Evolutionary conservation across 2,329 filamentous ascomycete species (phyloP).

Genomic region (Emergomyces pasteurianus): DNA sequence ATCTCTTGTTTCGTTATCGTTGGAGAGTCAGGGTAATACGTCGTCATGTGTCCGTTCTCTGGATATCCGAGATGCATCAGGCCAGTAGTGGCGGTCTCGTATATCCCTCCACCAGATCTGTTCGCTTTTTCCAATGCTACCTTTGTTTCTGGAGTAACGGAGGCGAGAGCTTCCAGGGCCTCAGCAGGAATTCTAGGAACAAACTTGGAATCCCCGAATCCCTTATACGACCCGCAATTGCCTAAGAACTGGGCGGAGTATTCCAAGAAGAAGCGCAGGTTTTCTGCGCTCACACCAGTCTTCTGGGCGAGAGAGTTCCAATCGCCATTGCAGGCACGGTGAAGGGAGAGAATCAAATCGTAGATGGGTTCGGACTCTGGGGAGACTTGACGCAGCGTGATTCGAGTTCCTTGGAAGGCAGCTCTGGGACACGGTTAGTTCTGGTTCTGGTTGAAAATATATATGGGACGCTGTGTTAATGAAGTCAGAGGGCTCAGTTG

Average conservation of each 20-base stretch:
- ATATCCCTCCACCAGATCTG: slow-evolving; percentile 50
- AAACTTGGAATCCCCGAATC: slow-evolving; percentile 76
- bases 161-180: slow-evolving; percentile 53
- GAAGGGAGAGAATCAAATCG: slow-evolving; percentile 64
- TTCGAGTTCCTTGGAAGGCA: slow-evolving; percentile 62
- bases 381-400: slow-evolving; percentile 69
- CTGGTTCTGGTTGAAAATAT: too few species aligned
- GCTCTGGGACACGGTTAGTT: slow-evolving; percentile 40
- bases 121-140: slow-evolving; percentile 55
- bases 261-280: slow-evolving; percentile 58
- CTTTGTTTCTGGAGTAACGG: slow-evolving; percentile 46
- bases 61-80: slow-evolving; percentile 66
- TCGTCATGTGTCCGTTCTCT: slow-evolving; percentile 64
- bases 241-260: slow-evolving; percentile 70
- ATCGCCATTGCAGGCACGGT: slow-evolving; percentile 55
- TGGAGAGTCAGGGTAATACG: slow-evolving; percentile 68
- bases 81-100: slow-evolving; percentile 50
- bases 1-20: slow-evolving; percentile 66
- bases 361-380: slow-evolving; percentile 72
- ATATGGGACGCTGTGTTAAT: too few species aligned
- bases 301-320: slow-evolving; percentile 57
- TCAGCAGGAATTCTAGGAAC: slow-evolving; percentile 57
- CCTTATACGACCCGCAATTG: slow-evolving; percentile 77
- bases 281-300: slow-evolving; percentile 50
- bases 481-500: too few species aligned